These are phyloP conservation scores for Cyberlindnera mississippiensis DNA, from an alignment of 805 yeast genomes.

Conservation along the genomic window DNA sequence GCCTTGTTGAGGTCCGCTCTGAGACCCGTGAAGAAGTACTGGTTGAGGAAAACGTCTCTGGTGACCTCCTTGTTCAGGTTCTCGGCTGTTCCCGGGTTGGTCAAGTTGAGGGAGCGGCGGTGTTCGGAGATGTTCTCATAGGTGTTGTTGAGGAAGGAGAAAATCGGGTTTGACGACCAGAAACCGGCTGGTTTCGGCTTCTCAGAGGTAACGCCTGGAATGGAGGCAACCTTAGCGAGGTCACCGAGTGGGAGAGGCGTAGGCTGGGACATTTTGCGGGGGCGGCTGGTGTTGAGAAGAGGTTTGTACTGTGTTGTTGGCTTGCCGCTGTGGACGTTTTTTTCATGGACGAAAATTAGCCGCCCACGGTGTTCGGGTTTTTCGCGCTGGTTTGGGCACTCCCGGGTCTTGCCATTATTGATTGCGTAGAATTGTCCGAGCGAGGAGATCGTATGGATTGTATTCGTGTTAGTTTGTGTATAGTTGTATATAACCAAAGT, in stretches of 20 bases:
- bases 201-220: conserved; percentile 53
- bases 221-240: conserved; percentile 56
- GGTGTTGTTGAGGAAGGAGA: conserved; percentile 72
- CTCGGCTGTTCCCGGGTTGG: conserved; percentile 94
- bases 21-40: conserved; percentile 89
- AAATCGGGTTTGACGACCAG: conserved; percentile 82
- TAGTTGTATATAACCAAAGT: no score
- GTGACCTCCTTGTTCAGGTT: conserved; percentile 90
- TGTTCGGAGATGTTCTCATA: conserved; percentile 70
- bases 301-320: no score
- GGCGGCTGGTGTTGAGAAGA: no score
- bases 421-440: no score
- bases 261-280: conserved; percentile 28
- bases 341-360: conserved; percentile 6
- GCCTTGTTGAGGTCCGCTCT: conserved; percentile 96
- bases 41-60: conserved; percentile 86
- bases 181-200: conserved; percentile 53
- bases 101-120: conserved; percentile 74
- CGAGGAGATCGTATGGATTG: no score
- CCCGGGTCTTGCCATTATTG: no score
- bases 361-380: conserved; percentile 1
- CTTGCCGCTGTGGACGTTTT: conserved; percentile 8
- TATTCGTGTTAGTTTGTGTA: no score
- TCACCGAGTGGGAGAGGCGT: conserved; percentile 54
- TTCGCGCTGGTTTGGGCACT: conserved; percentile 1